Evolutionary conservation across 2,329 filamentous ascomycete species (phyloP).

Genomic region (Pleochaeta shiraiana): DNA sequence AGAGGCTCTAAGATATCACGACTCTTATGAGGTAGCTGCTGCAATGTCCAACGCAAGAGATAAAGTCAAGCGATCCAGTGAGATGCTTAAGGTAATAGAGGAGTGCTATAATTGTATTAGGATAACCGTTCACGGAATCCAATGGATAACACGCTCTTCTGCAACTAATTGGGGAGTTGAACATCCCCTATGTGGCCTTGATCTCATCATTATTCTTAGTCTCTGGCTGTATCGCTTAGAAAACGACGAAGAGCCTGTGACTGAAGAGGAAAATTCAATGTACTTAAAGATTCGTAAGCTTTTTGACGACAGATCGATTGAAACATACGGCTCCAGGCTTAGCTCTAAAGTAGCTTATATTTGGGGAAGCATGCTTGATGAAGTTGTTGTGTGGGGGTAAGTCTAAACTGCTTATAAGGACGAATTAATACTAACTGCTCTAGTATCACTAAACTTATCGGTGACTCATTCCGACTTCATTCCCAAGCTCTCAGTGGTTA

Average conservation of each 20-base stretch:
- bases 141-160: conserved; percentile 94
- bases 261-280: conserved; percentile 67
- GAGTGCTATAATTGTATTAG: conserved; percentile 97
- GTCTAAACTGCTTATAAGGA: conserved; percentile 22
- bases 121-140: conserved; percentile 86
- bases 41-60: conserved; percentile 91
- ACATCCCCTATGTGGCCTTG: conserved; percentile 87
- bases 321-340: conserved; percentile 59
- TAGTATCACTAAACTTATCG: conserved; percentile 87
- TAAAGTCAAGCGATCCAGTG: conserved; percentile 79
- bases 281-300: conserved; percentile 81
- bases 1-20: conserved; percentile 90
- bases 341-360: conserved; percentile 90
- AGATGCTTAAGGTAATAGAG: conserved; percentile 98
- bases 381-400: conserved; percentile 98
- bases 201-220: conserved; percentile 93
- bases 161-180: conserved; percentile 99
- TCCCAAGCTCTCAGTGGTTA: conserved; percentile 88
- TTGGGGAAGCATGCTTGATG: conserved; percentile 96
- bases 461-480: conserved; percentile 93
- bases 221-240: conserved; percentile 98
- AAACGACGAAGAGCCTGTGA: conserved; percentile 87
- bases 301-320: conserved; percentile 77
- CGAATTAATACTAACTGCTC: conserved; percentile 23
- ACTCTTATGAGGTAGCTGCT: conserved; percentile 88